Evolutionary conservation across 352 stramenopile species (phyloP), one percentile per base, ranked within the genome.

Genomic region (Thalassiosira exigua): DNA sequence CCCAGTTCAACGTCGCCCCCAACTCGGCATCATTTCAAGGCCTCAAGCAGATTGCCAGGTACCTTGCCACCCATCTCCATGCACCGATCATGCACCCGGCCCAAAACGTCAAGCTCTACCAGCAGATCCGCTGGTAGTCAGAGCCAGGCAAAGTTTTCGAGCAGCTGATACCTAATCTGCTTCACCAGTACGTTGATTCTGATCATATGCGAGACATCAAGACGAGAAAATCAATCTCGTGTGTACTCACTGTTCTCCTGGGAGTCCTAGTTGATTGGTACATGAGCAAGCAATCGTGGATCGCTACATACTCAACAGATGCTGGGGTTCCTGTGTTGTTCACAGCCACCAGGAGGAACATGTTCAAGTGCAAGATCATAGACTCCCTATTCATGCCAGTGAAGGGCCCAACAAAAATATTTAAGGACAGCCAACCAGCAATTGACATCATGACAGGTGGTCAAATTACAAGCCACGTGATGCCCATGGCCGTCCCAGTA

Each of bases 241-340:
- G n/a, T n/a, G n/a, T n/a, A n/a, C n/a, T n/a, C n/a, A n/a, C n/a
- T n/a, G n/a, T n/a, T n/a, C n/a, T n/a, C n/a, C n/a, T n/a, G n/a
- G n/a, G n/a, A 19, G 52, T 67, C 11, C 14, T 24, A 41, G 36
- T 75, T 14, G 22, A 75, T 22, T 54, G 39, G 22, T 7, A 59
- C 3, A 36, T 53, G 4, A n/a, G 39, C 1, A 33, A 75, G 24
- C 52, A 64, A 59, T 52, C 29, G 21, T 58, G 51, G 26, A 59
- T 75, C 22, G 66, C 66, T 1, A 19, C 51, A n/a, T 22, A 65
- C 22, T 73, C 64, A 32, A 73, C 64, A 27, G 64, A 73, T 33
- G 64, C 30, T 42, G 64, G 64, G 42, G 54, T 54, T 33, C 30
- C 5, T 19, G 29, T 32, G 21, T 65, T 54, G 5, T 65, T 26